Evolutionary conservation across 2,329 filamentous ascomycete species (phyloP).

Genomic region (Colletotrichum australisinense): DNA sequence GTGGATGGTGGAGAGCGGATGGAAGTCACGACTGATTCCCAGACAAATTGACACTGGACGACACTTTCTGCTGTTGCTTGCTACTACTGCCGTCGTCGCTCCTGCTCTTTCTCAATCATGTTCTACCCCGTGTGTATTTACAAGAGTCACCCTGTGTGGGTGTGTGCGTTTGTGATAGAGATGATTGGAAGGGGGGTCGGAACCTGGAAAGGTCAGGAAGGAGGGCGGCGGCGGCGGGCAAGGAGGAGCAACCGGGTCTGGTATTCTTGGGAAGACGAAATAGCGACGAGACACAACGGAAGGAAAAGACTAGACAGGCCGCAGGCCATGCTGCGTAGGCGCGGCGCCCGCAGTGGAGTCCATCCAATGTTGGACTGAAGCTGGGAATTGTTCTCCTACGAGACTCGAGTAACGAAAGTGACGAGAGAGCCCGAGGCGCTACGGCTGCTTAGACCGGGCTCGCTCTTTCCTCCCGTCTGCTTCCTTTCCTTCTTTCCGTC

Average conservation of each 20-base stretch:
- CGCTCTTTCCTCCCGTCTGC: too few relatives aligned
- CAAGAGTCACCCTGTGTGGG: not conserved
- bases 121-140: not conserved
- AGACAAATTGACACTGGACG: not conserved
- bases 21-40: not conserved
- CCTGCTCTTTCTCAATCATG: too few relatives aligned
- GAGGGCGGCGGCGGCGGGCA: not conserved
- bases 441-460: not conserved
- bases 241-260: not conserved
- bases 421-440: too few relatives aligned
- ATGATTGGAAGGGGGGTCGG: not conserved
- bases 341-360: conserved; percentile 22
- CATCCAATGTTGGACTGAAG: not conserved
- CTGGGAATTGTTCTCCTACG: too few relatives aligned
- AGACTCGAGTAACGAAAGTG: too few relatives aligned
- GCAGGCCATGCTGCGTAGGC: conserved; percentile 3
- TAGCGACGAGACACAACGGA: not conserved
- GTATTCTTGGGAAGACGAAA: not conserved
- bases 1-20: conserved; percentile 6
- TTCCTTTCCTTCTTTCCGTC: not conserved
- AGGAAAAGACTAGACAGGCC: too few relatives aligned
- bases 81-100: too few relatives aligned
- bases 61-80: not conserved
- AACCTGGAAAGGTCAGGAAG: not conserved
- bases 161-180: conserved; percentile 17